Evolutionary conservation across 140 eudicot species (phyloP).

Genomic region (Cichorium intybus): DNA sequence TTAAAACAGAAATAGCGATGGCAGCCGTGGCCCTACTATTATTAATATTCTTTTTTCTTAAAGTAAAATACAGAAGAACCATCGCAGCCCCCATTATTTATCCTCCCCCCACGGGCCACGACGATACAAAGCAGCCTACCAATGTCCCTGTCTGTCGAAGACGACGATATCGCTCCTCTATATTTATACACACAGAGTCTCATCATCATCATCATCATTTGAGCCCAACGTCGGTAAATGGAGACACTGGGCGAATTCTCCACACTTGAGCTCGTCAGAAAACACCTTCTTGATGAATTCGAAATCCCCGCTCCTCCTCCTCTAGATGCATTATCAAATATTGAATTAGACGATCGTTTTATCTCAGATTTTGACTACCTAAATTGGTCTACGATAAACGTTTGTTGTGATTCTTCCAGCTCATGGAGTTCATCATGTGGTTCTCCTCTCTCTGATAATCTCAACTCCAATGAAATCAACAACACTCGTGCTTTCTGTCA

Average conservation of each 20-base stretch:
- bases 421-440: constrained; percentile 11
- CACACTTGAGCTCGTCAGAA: background rate
- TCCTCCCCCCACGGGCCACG: too few relatives aligned
- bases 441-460: constrained; percentile 1
- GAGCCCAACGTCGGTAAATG: background rate
- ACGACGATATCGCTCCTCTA: background rate
- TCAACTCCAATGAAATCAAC: background rate
- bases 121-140: background rate
- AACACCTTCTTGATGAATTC: background rate
- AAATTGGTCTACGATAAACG: background rate
- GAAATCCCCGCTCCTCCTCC: constrained; percentile 1
- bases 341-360: background rate
- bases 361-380: background rate
- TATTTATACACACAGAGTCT: background rate
- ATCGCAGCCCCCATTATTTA: too few relatives aligned
- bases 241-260: background rate
- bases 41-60: too few relatives aligned
- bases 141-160: background rate
- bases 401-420: constrained; percentile 3
- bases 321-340: background rate
- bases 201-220: background rate
- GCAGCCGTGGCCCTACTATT: too few relatives aligned
- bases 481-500: constrained; percentile 8
- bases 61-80: too few relatives aligned
- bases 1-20: too few relatives aligned